Conservation (phyloP, 2,329 filamentous ascomycete species). For the Arachnopeziza araneosa region DNA sequence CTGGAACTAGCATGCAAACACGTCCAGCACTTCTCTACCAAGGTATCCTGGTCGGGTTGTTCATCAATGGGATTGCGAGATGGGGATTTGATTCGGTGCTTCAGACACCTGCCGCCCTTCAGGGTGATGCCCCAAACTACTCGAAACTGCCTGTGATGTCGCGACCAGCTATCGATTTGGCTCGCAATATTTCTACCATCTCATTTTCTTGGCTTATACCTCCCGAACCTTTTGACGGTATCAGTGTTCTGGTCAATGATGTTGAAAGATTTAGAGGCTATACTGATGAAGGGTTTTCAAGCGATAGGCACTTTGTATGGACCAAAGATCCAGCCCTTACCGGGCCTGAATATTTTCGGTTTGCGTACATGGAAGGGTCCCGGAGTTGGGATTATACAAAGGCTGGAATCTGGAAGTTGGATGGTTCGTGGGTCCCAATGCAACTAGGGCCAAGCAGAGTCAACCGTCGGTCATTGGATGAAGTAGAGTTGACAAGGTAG, state of each 20-base stretch:
- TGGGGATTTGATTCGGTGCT: slow-evolving; percentile 92
- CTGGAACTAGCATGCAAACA: slow-evolving; percentile 84
- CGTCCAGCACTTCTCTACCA: slow-evolving; percentile 81
- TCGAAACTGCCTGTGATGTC: slow-evolving; percentile 53
- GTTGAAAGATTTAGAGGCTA: slow-evolving; percentile 75
- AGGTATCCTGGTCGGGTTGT: slow-evolving; percentile 81
- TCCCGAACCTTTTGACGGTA: slow-evolving; percentile 59
- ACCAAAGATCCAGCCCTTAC: slow-evolving; percentile 40
- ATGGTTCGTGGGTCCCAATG: slow-evolving; percentile 64
- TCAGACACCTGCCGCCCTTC: slow-evolving; percentile 70
- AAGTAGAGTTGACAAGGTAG: background rate
- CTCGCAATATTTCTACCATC: slow-evolving; percentile 41
- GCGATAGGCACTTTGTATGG: slow-evolving; percentile 54
- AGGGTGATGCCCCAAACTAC: slow-evolving; percentile 59
- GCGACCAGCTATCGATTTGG: slow-evolving; percentile 42
- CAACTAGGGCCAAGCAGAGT: slow-evolving; percentile 26
- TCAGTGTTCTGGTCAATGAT: slow-evolving; percentile 79
- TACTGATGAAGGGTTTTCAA: slow-evolving; percentile 45
- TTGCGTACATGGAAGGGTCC: slow-evolving; percentile 66
- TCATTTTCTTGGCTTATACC: slow-evolving; percentile 33
- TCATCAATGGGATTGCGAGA: slow-evolving; percentile 87
- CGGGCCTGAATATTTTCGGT: slow-evolving; percentile 69
- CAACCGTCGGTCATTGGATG: slow-evolving; percentile 15
- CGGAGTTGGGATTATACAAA: slow-evolving; percentile 65
- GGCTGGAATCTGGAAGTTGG: slow-evolving; percentile 62